phyloP scores from a whole-genome alignment of 2,329 filamentous ascomycete genomes.

The Fusarium floridanum region DNA sequence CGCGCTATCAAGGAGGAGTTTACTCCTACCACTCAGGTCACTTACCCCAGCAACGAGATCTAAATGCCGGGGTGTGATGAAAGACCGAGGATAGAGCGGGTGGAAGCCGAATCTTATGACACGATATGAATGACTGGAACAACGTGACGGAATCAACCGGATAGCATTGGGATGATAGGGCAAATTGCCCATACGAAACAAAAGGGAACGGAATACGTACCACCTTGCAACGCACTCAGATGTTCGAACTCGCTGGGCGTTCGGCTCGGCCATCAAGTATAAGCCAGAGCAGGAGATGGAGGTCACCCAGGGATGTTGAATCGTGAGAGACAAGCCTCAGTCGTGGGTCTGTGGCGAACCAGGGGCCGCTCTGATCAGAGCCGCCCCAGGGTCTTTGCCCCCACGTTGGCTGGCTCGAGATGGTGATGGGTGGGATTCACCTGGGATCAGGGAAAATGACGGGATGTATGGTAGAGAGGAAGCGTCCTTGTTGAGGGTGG shows the following conservation, averaged over 20 bases:
- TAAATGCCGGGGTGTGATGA: slow-evolving; percentile 47
- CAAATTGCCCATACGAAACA: slow-evolving; percentile 17
- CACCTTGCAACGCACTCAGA: slow-evolving; percentile 17
- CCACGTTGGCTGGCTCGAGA: slow-evolving; percentile 45
- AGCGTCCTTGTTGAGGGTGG: slow-evolving; percentile 11
- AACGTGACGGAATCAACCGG: slow-evolving; percentile 6
- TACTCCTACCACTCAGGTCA: slow-evolving; percentile 69
- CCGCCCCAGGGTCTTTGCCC: slow-evolving; percentile 33
- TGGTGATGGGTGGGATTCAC: slow-evolving; percentile 46
- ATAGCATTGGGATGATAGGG: not conserved
- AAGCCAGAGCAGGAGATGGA: slow-evolving; percentile 9
- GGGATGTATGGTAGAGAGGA: slow-evolving; percentile 18
- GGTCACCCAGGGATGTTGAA: slow-evolving; percentile 34
- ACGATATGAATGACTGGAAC: slow-evolving; percentile 27
- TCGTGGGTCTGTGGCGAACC: slow-evolving; percentile 29
- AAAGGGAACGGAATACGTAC: slow-evolving; percentile 7
- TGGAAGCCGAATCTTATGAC: slow-evolving; percentile 6
- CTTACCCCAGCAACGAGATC: slow-evolving; percentile 79
- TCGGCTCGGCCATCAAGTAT: slow-evolving; percentile 16
- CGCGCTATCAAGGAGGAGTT: slow-evolving; percentile 84
- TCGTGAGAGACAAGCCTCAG: slow-evolving; percentile 31
- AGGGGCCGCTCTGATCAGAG: slow-evolving; percentile 37
- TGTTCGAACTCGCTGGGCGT: slow-evolving; percentile 6
- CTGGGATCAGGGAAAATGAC: slow-evolving; percentile 25
- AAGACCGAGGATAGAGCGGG: slow-evolving; percentile 1